Conservation (phyloP, 371 early-diverging fungal genomes). For the Saksenaea vasiformis region DNA sequence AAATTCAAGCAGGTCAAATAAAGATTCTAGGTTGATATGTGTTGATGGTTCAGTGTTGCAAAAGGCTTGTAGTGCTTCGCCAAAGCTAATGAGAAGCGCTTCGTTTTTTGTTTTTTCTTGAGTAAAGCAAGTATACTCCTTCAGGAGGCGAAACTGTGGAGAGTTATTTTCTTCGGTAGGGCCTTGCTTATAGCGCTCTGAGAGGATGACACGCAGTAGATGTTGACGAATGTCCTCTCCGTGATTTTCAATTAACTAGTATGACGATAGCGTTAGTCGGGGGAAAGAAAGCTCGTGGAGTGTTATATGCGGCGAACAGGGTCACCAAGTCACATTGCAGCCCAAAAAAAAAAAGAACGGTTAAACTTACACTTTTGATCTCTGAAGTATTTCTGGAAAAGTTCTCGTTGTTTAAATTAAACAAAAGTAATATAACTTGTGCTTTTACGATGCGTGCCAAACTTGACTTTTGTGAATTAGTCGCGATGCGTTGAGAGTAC, state of each 20-base stretch:
- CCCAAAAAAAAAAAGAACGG: neutral
- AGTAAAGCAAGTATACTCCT: constrained; percentile 42
- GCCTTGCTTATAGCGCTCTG: constrained; percentile 35
- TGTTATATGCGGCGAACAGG: neutral
- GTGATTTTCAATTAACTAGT: constrained; percentile 58
- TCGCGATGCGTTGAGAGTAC: constrained; percentile 17
- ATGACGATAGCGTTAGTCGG: neutral
- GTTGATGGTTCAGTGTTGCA: constrained; percentile 44
- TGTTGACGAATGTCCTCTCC: constrained; percentile 60
- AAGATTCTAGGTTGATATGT: constrained; percentile 42
- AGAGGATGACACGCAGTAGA: constrained; percentile 53
- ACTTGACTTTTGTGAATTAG: constrained; percentile 41
- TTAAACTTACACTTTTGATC: constrained; percentile 51
- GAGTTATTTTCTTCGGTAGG: constrained; percentile 22
- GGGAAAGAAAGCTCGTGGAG: neutral
- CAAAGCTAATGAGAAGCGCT: constrained; percentile 44
- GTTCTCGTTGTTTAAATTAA: constrained; percentile 57
- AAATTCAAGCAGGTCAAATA: constrained; percentile 44
- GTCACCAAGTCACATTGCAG: constrained; percentile 1
- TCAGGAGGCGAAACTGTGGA: constrained; percentile 49
- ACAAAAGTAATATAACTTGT: constrained; percentile 58
- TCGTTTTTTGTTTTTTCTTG: constrained; percentile 30
- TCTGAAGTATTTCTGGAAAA: constrained; percentile 52
- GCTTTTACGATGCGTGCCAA: constrained; percentile 66
- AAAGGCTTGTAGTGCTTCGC: constrained; percentile 43